phyloP scores from a whole-genome alignment of 345 rosid genomes.

The Euphorbia peplus region DNA sequence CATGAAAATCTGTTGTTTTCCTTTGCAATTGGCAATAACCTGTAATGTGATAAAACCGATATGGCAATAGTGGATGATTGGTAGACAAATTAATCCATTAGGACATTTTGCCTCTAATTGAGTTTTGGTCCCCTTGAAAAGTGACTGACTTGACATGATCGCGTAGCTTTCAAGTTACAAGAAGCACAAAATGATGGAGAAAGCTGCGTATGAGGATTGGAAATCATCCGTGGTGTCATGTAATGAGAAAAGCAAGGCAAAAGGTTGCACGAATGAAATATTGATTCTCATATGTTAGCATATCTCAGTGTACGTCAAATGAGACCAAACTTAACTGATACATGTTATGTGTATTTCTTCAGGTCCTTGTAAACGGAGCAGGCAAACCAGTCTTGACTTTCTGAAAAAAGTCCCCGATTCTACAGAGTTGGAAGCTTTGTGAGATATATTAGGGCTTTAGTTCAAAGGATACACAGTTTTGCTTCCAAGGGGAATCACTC shows the following conservation, averaged over 20 bases:
- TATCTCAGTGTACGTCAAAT: not conserved
- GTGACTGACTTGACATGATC: not conserved
- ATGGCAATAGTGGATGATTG: not conserved
- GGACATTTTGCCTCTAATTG: not conserved
- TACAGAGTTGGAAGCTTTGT: constrained; percentile 42
- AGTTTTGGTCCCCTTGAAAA: not conserved
- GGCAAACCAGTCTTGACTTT: constrained; percentile 57
- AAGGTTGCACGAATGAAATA: constrained; percentile 35
- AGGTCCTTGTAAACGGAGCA: constrained; percentile 58
- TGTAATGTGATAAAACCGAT: not conserved
- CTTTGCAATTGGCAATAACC: not conserved
- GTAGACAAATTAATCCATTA: not conserved
- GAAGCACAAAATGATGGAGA: constrained; percentile 57
- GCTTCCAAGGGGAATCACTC: too few species aligned
- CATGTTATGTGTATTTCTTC: constrained; percentile 9
- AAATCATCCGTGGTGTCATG: constrained; percentile 64
- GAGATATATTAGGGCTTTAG: too few species aligned
- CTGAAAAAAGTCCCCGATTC: constrained; percentile 39
- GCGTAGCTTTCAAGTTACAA: constrained; percentile 65
- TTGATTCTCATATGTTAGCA: too few species aligned
- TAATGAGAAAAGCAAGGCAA: constrained; percentile 38
- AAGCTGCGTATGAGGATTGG: constrained; percentile 68
- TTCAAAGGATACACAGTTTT: too few species aligned
- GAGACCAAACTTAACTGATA: not conserved
- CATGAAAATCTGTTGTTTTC: not conserved